These are phyloP conservation scores for Guyanaporus albipodus DNA, from an alignment of 768 basidiomycete genomes.

Conservation along the genomic window DNA sequence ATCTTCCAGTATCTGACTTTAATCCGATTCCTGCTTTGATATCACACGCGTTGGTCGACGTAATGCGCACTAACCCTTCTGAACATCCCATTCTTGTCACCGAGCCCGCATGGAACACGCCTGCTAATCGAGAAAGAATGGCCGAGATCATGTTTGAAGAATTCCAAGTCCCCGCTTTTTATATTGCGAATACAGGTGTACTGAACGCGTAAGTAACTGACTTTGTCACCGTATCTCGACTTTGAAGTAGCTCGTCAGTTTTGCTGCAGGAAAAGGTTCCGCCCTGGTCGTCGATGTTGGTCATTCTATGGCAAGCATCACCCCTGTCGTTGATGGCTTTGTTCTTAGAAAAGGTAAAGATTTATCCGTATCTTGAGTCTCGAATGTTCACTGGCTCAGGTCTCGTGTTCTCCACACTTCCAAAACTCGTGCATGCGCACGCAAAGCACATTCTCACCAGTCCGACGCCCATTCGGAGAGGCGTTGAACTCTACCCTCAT, in stretches of 20 bases:
- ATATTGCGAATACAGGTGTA: slow-evolving; percentile 92
- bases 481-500: slow-evolving; percentile 74
- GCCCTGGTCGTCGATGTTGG: slow-evolving; percentile 95
- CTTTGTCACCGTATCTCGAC: slow-evolving; percentile 1
- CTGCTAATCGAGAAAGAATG: slow-evolving; percentile 89
- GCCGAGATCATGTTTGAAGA: slow-evolving; percentile 98
- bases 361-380: background rate
- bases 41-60: slow-evolving; percentile 68
- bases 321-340: slow-evolving; percentile 96
- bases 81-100: slow-evolving; percentile 93
- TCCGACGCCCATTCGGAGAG: slow-evolving; percentile 45
- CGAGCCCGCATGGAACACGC: slow-evolving; percentile 95
- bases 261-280: slow-evolving; percentile 96
- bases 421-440: slow-evolving; percentile 77
- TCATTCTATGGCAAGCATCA: slow-evolving; percentile 82
- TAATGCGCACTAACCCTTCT: slow-evolving; percentile 69
- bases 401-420: slow-evolving; percentile 68
- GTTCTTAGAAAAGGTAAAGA: slow-evolving; percentile 86
- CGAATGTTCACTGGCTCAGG: slow-evolving; percentile 43
- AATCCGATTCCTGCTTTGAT: slow-evolving; percentile 67
- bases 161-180: slow-evolving; percentile 91
- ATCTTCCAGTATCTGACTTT: slow-evolving; percentile 64
- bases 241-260: slow-evolving; percentile 45
- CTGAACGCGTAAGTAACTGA: slow-evolving; percentile 72
- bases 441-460: slow-evolving; percentile 62